Evolutionary conservation across 2,329 filamentous ascomycete genomes (phyloP).

Genomic region (Sclerotinia minor): DNA sequence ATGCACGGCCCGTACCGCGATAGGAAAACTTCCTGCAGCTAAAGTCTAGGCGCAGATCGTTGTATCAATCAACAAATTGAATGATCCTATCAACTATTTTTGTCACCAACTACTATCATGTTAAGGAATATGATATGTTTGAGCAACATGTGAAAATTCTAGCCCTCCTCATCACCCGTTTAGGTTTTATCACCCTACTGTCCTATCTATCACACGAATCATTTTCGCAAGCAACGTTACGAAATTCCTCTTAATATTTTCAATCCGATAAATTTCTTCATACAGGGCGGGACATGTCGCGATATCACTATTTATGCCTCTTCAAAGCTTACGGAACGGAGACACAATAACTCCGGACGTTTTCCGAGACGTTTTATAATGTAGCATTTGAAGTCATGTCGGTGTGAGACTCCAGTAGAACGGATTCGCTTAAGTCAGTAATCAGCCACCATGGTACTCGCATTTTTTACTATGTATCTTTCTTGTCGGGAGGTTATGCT

Average conservation of each 20-base stretch:
- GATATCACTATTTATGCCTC: slow-evolving; percentile 1
- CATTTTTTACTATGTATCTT: background rate
- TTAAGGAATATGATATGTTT: slow-evolving; percentile 4
- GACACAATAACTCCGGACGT: background rate
- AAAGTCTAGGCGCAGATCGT: slow-evolving; percentile 8
- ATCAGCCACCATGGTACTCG: slow-evolving; percentile 6
- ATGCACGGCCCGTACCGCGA: slow-evolving; percentile 22
- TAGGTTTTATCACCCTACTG: background rate
- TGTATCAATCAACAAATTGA: background rate
- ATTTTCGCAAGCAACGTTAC: slow-evolving; percentile 19
- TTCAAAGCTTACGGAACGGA: slow-evolving; percentile 12
- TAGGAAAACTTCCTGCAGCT: slow-evolving; percentile 20
- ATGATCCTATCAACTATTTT: slow-evolving; percentile 1
- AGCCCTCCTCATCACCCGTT: slow-evolving; percentile 9
- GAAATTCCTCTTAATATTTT: background rate
- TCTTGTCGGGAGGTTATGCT: slow-evolving; percentile 9
- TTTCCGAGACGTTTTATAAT: background rate
- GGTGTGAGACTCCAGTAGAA: slow-evolving; percentile 10
- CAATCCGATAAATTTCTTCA: background rate
- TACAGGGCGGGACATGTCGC: background rate
- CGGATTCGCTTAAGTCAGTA: slow-evolving; percentile 15
- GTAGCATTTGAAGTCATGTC: slow-evolving; percentile 3
- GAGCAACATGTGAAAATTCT: background rate
- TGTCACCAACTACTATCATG: slow-evolving; percentile 10
- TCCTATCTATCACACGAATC: slow-evolving; percentile 6